phyloP scores from a whole-genome alignment of 228 moss, liverwort and hornwort genomes.

The Sphagnum magellanicum region DNA sequence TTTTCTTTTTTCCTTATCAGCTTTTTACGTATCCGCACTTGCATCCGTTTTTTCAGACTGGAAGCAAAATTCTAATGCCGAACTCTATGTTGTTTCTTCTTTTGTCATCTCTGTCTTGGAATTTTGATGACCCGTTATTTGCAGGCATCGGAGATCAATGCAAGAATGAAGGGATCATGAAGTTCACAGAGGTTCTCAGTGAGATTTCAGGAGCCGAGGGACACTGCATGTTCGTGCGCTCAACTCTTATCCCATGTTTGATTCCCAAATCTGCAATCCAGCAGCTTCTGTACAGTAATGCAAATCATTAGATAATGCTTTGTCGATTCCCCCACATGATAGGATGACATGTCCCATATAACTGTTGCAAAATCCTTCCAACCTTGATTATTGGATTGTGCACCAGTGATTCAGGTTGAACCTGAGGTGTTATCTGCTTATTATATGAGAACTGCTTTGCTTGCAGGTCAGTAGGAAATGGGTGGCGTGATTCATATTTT shows the following conservation, averaged over 20 bases:
- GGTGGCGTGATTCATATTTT: conserved; percentile 7
- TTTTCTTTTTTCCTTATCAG: not conserved
- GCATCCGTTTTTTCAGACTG: too few species aligned
- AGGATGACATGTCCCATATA: not conserved
- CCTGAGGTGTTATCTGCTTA: too few species aligned
- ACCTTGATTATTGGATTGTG: too few species aligned
- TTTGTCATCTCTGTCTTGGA: not conserved
- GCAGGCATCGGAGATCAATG: conserved; percentile 16
- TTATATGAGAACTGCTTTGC: too few species aligned
- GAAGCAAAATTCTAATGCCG: not conserved
- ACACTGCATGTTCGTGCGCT: conserved; percentile 8
- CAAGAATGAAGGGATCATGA: conserved; percentile 8
- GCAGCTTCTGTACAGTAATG: not conserved
- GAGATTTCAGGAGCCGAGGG: conserved; percentile 11
- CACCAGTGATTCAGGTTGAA: too few species aligned
- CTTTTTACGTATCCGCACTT: not conserved
- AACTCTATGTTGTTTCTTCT: not conserved
- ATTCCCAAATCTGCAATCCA: not conserved
- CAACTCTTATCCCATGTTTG: not conserved
- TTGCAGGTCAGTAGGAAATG: conserved; percentile 12
- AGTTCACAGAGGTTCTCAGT: conserved; percentile 11
- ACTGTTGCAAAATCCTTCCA: too few species aligned
- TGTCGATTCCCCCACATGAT: not conserved
- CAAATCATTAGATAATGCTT: not conserved
- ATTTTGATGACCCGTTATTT: not conserved